phyloP scores from a whole-genome alignment of 805 yeast genomes.

The Candida bentonensis region DNA sequence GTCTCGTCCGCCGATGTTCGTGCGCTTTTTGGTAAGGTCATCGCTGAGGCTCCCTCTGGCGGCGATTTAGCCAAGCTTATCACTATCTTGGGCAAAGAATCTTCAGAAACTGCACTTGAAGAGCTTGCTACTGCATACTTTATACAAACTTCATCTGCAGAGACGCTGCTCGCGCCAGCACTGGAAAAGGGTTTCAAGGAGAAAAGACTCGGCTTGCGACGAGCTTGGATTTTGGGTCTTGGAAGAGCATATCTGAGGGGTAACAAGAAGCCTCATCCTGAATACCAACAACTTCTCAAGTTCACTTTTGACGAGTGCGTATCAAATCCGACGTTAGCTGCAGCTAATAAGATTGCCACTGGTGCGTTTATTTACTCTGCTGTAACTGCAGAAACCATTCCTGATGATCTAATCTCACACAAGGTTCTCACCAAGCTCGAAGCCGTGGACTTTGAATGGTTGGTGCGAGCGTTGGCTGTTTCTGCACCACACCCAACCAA shows the following conservation, averaged over 20 bases:
- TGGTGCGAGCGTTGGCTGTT: not conserved
- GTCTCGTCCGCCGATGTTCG: slow-evolving; percentile 56
- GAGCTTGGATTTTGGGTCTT: slow-evolving; percentile 50
- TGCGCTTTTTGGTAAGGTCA: slow-evolving; percentile 31
- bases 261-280: slow-evolving; percentile 10
- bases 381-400: not conserved
- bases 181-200: slow-evolving; percentile 43
- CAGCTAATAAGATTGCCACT: slow-evolving; percentile 31
- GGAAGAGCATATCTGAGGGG: slow-evolving; percentile 22
- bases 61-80: slow-evolving; percentile 31
- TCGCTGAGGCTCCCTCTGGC: slow-evolving; percentile 27
- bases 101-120: slow-evolving; percentile 50
- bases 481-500: not conserved
- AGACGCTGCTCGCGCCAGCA: slow-evolving; percentile 19
- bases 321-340: slow-evolving; percentile 38
- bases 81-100: slow-evolving; percentile 54
- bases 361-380: slow-evolving; percentile 2
- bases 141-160: slow-evolving; percentile 11
- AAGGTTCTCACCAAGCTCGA: not conserved
- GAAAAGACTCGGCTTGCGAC: slow-evolving; percentile 46
- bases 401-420: slow-evolving; percentile 1
- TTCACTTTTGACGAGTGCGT: slow-evolving; percentile 30
- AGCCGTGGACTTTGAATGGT: not conserved
- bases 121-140: slow-evolving; percentile 34
- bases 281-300: slow-evolving; percentile 16